A percentile compares a stretch with the other conserved stretches of the same genome.
phyloP scores from a whole-genome alignment of 805 yeast genomes.

The Lipomyces mesembrius region DNA sequence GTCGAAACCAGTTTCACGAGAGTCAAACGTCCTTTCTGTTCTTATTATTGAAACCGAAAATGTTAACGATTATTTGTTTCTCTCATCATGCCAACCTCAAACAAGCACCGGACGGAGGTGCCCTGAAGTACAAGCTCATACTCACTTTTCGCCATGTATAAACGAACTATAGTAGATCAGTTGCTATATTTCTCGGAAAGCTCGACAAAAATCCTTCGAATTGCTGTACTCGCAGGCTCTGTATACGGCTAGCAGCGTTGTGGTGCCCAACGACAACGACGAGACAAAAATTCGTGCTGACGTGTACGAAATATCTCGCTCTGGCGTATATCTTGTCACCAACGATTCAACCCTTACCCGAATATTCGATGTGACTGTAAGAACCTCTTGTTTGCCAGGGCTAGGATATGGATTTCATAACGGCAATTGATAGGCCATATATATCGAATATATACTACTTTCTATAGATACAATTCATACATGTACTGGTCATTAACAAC shows the following conservation, averaged over 20 bases:
- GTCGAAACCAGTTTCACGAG: slow-evolving; percentile 84
- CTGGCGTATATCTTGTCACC: neutral
- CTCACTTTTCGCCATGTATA: neutral
- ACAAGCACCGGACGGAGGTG: too few species aligned
- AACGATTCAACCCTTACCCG: neutral
- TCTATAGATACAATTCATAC: slow-evolving; percentile 1
- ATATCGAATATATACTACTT: neutral
- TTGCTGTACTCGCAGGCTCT: neutral
- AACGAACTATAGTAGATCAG: neutral
- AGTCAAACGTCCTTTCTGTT: slow-evolving; percentile 77
- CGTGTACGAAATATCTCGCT: neutral
- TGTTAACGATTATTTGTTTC: neutral
- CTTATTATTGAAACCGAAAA: slow-evolving; percentile 37
- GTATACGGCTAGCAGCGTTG: neutral
- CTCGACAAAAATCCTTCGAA: neutral
- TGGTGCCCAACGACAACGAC: neutral
- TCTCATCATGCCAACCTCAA: too few species aligned
- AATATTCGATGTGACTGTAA: too few species aligned
- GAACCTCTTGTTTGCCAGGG: too few species aligned
- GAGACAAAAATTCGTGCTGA: neutral
- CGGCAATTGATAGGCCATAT: neutral
- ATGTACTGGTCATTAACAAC: neutral
- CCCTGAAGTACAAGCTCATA: neutral
- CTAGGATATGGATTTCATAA: too few species aligned
- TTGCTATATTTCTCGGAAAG: neutral